Evolutionary conservation across 257 asterid species (phyloP).

Genomic region (Ligustrum vulgare): DNA sequence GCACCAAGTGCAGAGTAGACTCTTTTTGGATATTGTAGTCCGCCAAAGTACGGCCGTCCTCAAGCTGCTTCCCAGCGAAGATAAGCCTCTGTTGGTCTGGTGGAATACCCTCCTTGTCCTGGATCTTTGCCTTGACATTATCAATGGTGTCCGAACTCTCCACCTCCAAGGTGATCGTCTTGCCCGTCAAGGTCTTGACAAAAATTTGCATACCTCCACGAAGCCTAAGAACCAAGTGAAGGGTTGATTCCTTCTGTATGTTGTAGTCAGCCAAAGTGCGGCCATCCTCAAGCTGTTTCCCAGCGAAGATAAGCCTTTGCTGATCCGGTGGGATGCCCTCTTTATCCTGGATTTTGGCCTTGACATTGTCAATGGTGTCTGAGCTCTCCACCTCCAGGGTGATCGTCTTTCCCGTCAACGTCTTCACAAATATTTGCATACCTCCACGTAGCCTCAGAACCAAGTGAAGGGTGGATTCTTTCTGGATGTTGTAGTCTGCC

Average conservation of each 20-base stretch:
- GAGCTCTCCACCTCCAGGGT: constrained; percentile 64
- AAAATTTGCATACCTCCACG: constrained; percentile 36
- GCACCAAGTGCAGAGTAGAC: constrained; percentile 54
- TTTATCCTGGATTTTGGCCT: too few species aligned
- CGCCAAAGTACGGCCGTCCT: constrained; percentile 65
- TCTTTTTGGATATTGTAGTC: constrained; percentile 74
- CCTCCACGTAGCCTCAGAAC: constrained; percentile 43
- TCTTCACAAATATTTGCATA: constrained; percentile 49
- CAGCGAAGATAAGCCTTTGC: constrained; percentile 14
- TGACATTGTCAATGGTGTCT: too few species aligned
- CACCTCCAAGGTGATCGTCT: constrained; percentile 71
- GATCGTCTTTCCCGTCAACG: constrained; percentile 65
- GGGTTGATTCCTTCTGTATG: constrained; percentile 61
- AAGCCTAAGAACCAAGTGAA: constrained; percentile 50
- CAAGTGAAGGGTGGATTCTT: constrained; percentile 63
- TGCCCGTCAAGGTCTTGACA: constrained; percentile 66
- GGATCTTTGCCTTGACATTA: too few species aligned
- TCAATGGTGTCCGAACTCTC: constrained; percentile 16
- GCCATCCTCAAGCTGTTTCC: constrained; percentile 71
- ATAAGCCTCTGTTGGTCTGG: too few species aligned
- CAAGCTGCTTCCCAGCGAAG: constrained; percentile 63
- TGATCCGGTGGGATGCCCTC: too few species aligned
- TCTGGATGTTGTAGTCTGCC: constrained; percentile 72
- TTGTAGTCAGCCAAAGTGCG: constrained; percentile 67
- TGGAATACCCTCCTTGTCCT: too few species aligned